Base-by-base conservation (phyloP, 2,329 filamentous ascomycete species). In the Paracoccidioides lutzii region DNA sequence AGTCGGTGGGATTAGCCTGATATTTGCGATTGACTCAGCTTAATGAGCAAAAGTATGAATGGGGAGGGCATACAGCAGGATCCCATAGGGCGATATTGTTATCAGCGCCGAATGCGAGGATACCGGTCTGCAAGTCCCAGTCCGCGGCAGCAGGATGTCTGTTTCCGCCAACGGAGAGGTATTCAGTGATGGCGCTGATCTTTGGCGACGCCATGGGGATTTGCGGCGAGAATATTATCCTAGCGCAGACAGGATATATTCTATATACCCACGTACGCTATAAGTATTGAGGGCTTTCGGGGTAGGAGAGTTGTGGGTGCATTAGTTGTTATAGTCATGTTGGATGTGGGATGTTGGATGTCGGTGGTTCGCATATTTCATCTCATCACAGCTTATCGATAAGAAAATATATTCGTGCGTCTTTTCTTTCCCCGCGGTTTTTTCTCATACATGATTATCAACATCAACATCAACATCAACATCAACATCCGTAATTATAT, bases 61-160 rank as follows among this genome's bases (percentile, higher is more conserved):
- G 22, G 22, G 22, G 22, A 33, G 73, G 8, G 10, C 83, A 71
- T 77, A 90, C 88, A 67, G 78, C 71, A 55, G 90, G 90, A 67
- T 83, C 77, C 93, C 93, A 98, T 43, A 97, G 68, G 45, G 90
- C 91, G 63, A 98, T 80, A 72, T 93, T 93, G 63, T 84, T 83
- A 71, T 94, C 88, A 7, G 90, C 85, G 37, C 93, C 93, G 73
- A 88, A 98, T 35, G 90, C 93, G 54, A 98, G 76, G 46, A 90
- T 68, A 8, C 86, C 87, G 22, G 75, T 75, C 60, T 78, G 73
- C 22, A 73, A 67, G 66, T 87, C 83, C 93, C 93, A 98, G 73
- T 97, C 91, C 33, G 91, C 90, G 33, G 89, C 87, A 14, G 85
- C 84, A 15, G 91, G 87, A 65, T 97, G 88, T 64, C 91, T 81